A percentile compares a stretch with the other conserved stretches of the same genome.
phyloP scores from a whole-genome alignment of 768 basidiomycete genomes.

The Hygrophoropsis aurantiaca region DNA sequence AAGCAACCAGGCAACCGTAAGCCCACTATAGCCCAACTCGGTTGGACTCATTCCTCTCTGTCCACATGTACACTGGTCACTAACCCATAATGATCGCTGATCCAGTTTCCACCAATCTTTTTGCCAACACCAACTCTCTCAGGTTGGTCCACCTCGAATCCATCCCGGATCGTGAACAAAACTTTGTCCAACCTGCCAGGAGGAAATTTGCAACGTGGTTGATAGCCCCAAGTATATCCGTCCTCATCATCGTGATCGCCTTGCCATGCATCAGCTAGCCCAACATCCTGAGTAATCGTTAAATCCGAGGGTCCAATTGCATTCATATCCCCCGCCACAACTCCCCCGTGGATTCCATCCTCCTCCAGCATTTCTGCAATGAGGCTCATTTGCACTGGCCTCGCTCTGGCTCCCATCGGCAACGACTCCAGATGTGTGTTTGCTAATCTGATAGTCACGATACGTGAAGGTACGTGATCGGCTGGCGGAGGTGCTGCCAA shows the following conservation, averaged over 20 bases:
- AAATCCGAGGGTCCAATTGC: slow-evolving; percentile 50
- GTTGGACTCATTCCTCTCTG: slow-evolving; percentile 14
- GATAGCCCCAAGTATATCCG: slow-evolving; percentile 72
- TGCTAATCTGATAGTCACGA: slow-evolving; percentile 55
- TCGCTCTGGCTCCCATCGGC: slow-evolving; percentile 41
- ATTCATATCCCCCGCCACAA: slow-evolving; percentile 77
- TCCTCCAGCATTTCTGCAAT: slow-evolving; percentile 52
- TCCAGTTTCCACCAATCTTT: slow-evolving; percentile 47
- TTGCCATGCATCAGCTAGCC: slow-evolving; percentile 62
- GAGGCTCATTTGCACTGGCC: slow-evolving; percentile 51
- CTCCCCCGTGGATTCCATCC: slow-evolving; percentile 48
- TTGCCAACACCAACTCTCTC: slow-evolving; percentile 56
- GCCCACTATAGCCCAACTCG: too few species aligned
- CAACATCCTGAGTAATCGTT: slow-evolving; percentile 40
- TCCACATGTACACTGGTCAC: slow-evolving; percentile 35
- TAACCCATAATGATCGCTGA: slow-evolving; percentile 72
- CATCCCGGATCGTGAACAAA: slow-evolving; percentile 50
- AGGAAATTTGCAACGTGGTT: slow-evolving; percentile 47
- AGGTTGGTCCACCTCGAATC: slow-evolving; percentile 53
- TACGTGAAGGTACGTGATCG: slow-evolving; percentile 32
- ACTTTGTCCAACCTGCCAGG: slow-evolving; percentile 65
- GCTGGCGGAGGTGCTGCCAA: slow-evolving; percentile 36
- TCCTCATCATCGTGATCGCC: slow-evolving; percentile 41
- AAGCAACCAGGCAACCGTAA: too few species aligned
- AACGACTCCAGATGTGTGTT: slow-evolving; percentile 79